phyloP scores from a whole-genome alignment of 2,329 filamentous ascomycete genomes.

The Dactylellina leptospora region DNA sequence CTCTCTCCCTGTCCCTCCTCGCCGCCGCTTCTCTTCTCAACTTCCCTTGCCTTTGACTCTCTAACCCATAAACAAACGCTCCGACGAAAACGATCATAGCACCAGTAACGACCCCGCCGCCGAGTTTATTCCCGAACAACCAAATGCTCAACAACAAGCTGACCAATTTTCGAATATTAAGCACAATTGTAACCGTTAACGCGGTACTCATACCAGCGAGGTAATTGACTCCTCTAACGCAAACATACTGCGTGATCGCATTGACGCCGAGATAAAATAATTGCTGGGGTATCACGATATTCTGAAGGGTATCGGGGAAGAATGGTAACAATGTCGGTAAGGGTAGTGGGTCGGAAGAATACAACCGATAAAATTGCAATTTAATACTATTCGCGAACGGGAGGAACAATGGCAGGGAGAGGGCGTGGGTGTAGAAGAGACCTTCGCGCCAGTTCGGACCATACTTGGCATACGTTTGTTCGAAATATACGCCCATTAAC shows the following conservation, averaged over 20 bases:
- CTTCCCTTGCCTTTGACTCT: constrained; percentile 60
- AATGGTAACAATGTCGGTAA: constrained; percentile 54
- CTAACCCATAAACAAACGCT: constrained; percentile 88
- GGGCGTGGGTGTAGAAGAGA: constrained; percentile 86
- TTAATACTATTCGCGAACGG: constrained; percentile 74
- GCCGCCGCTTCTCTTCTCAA: constrained; percentile 43
- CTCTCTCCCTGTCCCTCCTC: constrained; percentile 29
- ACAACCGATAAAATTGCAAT: constrained; percentile 71
- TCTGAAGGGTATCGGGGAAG: constrained; percentile 58
- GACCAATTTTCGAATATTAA: constrained; percentile 93
- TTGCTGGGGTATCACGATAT: constrained; percentile 70
- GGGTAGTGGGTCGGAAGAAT: constrained; percentile 69
- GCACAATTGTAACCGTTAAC: constrained; percentile 92
- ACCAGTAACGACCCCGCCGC: constrained; percentile 78
- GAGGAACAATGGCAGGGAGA: constrained; percentile 79
- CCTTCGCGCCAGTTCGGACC: constrained; percentile 93
- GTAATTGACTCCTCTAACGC: constrained; percentile 95
- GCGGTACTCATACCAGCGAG: constrained; percentile 87
- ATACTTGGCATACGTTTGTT: constrained; percentile 85
- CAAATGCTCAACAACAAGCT: constrained; percentile 91
- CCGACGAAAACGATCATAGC: constrained; percentile 87
- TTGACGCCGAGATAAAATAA: constrained; percentile 77
- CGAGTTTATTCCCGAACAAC: constrained; percentile 87
- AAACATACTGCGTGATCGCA: constrained; percentile 89
- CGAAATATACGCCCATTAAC: constrained; percentile 93